These are phyloP conservation scores for Teunomyces tritomae DNA, from an alignment of 805 yeast genomes.

Conservation along the genomic window DNA sequence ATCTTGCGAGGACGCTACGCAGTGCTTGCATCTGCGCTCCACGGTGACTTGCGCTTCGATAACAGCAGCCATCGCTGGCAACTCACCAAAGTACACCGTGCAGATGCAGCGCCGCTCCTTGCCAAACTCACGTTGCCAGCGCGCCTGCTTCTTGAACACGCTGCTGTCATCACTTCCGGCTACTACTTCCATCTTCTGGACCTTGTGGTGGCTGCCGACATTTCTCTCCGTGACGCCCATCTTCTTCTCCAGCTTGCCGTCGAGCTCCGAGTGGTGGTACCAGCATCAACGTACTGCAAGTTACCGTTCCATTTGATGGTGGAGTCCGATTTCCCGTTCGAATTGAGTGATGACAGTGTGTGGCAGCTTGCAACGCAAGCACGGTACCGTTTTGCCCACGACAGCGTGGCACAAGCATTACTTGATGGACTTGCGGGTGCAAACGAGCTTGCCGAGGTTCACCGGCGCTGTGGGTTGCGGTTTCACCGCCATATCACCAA, in stretches of 20 bases:
- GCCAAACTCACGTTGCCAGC: constrained; percentile 15
- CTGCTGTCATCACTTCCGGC: constrained; percentile 40
- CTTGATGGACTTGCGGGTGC: constrained; percentile 4
- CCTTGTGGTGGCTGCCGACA: constrained; percentile 35
- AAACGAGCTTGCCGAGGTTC: background rate
- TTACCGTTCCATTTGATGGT: constrained; percentile 43
- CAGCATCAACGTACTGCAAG: constrained; percentile 44
- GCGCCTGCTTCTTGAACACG: constrained; percentile 30
- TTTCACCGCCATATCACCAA: background rate
- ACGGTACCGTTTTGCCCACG: constrained; percentile 41
- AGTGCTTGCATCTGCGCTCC: constrained; percentile 5
- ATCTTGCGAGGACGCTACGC: constrained; percentile 13
- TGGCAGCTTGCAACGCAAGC: constrained; percentile 35
- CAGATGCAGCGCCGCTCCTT: constrained; percentile 2
- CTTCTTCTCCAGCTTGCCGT: constrained; percentile 31
- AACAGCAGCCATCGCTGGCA: background rate
- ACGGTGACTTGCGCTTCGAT: background rate
- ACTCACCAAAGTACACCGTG: no score
- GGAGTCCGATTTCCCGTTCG: constrained; percentile 24
- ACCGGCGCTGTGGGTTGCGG: background rate
- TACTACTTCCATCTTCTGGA: constrained; percentile 37
- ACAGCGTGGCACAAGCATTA: constrained; percentile 32
- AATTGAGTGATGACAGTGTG: constrained; percentile 26
- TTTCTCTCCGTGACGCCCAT: constrained; percentile 30
- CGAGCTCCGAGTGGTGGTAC: constrained; percentile 31